A percentile compares a stretch with the other conserved stretches of the same genome.
Conservation (phyloP, 2,329 filamentous ascomycete genomes). For the Fusarium redolens region DNA sequence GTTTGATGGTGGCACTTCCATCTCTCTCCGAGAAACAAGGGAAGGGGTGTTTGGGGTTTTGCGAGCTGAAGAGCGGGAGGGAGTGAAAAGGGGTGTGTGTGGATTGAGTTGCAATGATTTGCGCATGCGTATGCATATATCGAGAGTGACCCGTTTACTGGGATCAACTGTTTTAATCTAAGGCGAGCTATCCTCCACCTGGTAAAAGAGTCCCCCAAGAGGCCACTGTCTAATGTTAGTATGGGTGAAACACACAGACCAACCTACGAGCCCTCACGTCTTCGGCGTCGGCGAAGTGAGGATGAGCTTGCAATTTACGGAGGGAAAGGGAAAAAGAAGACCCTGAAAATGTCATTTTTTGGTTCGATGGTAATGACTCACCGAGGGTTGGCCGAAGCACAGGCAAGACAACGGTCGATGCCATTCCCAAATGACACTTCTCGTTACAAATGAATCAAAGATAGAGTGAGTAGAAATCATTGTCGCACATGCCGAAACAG, state of each 20-base stretch:
- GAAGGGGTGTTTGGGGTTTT: constrained; percentile 35
- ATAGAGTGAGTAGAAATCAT: neutral
- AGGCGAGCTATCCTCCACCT: constrained; percentile 13
- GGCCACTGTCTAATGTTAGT: constrained; percentile 12
- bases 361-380: constrained; percentile 12
- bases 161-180: constrained; percentile 28
- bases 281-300: constrained; percentile 43
- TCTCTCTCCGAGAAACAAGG: constrained; percentile 25
- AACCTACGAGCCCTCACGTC: constrained; percentile 40
- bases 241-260: constrained; percentile 44
- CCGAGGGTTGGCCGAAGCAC: constrained; percentile 9
- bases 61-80: constrained; percentile 40
- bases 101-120: neutral
- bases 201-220: constrained; percentile 7
- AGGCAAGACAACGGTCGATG: constrained; percentile 8
- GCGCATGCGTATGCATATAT: constrained; percentile 30
- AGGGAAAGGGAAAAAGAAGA: neutral
- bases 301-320: constrained; percentile 16
- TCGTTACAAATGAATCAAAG: constrained; percentile 2
- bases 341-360: constrained; percentile 4
- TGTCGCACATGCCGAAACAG: constrained; percentile 3
- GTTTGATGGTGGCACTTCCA: constrained; percentile 18
- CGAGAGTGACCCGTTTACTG: constrained; percentile 21
- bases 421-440: constrained; percentile 1
- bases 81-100: constrained; percentile 13